These are phyloP conservation scores for Mycena capillaripes DNA, from an alignment of 768 basidiomycete genomes.

Conservation along the genomic window DNA sequence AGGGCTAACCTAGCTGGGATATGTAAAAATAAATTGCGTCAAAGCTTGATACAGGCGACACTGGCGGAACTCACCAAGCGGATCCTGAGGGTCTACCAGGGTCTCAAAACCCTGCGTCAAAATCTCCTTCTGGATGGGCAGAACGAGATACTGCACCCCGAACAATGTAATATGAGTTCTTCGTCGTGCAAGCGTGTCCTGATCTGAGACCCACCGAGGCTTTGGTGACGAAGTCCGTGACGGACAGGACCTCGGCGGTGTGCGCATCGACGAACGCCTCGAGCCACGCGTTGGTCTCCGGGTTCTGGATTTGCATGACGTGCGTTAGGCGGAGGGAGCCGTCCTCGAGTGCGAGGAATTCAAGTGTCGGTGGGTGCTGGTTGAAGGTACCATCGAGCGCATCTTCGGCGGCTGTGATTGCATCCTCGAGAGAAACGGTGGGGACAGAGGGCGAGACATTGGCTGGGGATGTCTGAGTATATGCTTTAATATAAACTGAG, in stretches of 20 bases:
- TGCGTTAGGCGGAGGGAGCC: slow-evolving; percentile 47
- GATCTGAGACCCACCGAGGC: slow-evolving; percentile 43
- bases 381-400: slow-evolving; percentile 47
- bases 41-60: no score
- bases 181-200: no score
- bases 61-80: slow-evolving; percentile 38
- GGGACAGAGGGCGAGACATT: slow-evolving; percentile 41
- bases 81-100: slow-evolving; percentile 68
- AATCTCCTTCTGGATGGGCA: slow-evolving; percentile 58
- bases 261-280: slow-evolving; percentile 65
- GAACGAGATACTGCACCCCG: slow-evolving; percentile 47
- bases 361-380: slow-evolving; percentile 46
- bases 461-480: not conserved
- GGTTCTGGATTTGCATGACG: slow-evolving; percentile 39
- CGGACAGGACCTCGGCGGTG: slow-evolving; percentile 53
- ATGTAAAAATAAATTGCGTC: no score
- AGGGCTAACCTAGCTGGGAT: slow-evolving; percentile 44
- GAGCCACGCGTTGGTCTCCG: slow-evolving; percentile 52
- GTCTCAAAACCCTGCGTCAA: slow-evolving; percentile 64
- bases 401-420: slow-evolving; percentile 47
- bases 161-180: not conserved
- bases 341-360: slow-evolving; percentile 51
- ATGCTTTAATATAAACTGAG: not conserved
- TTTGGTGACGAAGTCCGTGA: slow-evolving; percentile 60
- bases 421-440: slow-evolving; percentile 44